Evolutionary conservation across 139 green algal genomes (phyloP).

Genomic region (Edaphochlamys debaryana): DNA sequence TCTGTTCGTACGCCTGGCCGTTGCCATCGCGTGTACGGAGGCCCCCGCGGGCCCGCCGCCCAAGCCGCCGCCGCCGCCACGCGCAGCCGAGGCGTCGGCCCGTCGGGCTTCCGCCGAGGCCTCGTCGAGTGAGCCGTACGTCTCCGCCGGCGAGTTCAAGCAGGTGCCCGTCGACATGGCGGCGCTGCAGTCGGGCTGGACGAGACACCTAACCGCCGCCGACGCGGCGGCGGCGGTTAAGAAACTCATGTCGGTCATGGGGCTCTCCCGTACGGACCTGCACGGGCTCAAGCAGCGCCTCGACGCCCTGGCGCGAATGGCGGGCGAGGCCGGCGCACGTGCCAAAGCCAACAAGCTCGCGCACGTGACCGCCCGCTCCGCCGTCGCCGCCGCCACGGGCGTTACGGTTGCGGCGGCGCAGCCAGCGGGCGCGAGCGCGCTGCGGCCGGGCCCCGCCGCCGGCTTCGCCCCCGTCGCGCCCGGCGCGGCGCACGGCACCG

Average conservation of each 20-base stretch:
- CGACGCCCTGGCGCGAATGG: conserved; percentile 9
- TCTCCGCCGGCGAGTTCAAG: neutral
- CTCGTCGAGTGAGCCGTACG: too few relatives aligned
- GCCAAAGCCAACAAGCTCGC: neutral
- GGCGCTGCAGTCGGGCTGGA: neutral
- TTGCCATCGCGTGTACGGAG: neutral
- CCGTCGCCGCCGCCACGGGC: neutral
- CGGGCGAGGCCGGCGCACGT: neutral
- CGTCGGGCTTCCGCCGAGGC: too few relatives aligned
- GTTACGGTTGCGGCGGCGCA: neutral
- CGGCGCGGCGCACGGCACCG: neutral
- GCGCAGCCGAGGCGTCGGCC: too few relatives aligned
- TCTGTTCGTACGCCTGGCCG: conserved; percentile 7
- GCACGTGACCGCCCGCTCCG: neutral
- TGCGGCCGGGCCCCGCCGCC: neutral
- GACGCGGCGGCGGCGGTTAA: conserved; percentile 4
- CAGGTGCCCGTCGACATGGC: neutral
- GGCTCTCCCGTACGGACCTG: neutral
- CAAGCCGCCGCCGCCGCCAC: neutral
- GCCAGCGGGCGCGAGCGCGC: neutral
- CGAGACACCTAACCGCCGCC: neutral
- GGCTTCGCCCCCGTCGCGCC: neutral
- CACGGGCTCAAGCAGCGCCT: conserved; percentile 8
- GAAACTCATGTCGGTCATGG: neutral
- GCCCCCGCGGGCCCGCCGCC: neutral